phyloP scores from a whole-genome alignment of 1,139 yeast genomes.

The Magnusiomyces ingens region DNA sequence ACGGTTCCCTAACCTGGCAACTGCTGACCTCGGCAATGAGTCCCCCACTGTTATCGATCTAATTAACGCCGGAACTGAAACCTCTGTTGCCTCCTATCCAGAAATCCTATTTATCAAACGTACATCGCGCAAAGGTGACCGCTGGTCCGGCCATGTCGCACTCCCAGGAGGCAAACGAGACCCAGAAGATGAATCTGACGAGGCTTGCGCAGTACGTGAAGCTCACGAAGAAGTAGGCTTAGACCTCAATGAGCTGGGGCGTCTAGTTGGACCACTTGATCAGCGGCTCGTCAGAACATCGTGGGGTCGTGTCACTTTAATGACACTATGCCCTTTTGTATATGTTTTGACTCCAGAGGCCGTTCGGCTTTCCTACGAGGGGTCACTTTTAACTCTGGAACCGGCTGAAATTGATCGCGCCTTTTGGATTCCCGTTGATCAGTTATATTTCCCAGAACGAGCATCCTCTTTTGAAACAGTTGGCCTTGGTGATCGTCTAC shows the following conservation, averaged over 20 bases:
- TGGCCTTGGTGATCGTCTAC: conserved; percentile 25
- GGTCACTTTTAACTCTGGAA: conserved; percentile 23
- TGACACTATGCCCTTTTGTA: conserved; percentile 36
- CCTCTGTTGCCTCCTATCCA: conserved; percentile 12
- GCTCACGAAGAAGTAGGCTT: conserved; percentile 37
- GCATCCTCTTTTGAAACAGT: conserved; percentile 22
- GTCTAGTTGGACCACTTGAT: conserved; percentile 32
- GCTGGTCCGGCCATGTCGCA: conserved; percentile 41
- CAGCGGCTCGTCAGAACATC: conserved; percentile 33
- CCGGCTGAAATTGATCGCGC: conserved; percentile 35
- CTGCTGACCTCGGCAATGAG: not conserved
- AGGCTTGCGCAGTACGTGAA: conserved; percentile 34
- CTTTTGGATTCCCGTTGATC: conserved; percentile 34
- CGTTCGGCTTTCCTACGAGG: conserved; percentile 13
- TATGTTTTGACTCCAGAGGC: conserved; percentile 25
- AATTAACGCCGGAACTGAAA: not conserved
- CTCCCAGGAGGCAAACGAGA: conserved; percentile 39
- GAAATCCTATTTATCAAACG: conserved; percentile 36
- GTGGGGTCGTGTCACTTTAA: conserved; percentile 32
- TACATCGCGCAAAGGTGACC: conserved; percentile 31
- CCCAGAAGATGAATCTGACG: conserved; percentile 31
- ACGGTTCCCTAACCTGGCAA: conserved; percentile 19
- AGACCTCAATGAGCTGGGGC: conserved; percentile 26
- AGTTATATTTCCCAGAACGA: conserved; percentile 22
- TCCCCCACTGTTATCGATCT: not conserved